Conservation (phyloP, 495 filamentous ascomycete genomes). For the Penicillium flavigenum region DNA sequence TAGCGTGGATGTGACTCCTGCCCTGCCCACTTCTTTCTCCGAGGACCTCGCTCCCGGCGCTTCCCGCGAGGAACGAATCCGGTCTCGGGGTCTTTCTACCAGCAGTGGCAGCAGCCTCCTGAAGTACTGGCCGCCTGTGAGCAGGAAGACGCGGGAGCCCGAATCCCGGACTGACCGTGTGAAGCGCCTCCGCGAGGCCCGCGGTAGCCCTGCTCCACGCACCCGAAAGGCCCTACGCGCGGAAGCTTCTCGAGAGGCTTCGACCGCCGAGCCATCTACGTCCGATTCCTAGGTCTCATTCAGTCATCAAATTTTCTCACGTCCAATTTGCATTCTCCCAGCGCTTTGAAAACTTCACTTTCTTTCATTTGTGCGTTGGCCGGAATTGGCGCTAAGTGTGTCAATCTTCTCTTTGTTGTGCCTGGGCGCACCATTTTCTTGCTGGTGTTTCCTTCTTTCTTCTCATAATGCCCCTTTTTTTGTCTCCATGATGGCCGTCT, state of each 20-base stretch:
- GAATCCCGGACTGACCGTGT: conserved; percentile 6
- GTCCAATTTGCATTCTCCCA: neutral
- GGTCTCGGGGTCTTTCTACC: neutral
- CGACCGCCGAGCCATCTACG: neutral
- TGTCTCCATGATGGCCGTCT: neutral
- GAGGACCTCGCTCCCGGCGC: neutral
- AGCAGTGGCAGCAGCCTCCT: neutral
- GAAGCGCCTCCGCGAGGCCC: conserved; percentile 5
- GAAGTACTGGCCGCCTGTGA: neutral
- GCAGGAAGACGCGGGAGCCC: neutral
- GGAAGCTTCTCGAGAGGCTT: neutral
- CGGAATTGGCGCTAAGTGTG: neutral
- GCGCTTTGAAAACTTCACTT: neutral
- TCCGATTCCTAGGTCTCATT: conserved; percentile 1
- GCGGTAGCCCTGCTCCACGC: conserved; percentile 7
- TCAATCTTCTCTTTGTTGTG: neutral
- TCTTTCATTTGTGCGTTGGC: neutral
- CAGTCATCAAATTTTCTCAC: neutral
- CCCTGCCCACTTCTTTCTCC: neutral
- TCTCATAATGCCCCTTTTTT: neutral
- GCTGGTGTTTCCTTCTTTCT: neutral
- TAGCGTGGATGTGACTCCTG: neutral
- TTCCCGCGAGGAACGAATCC: neutral
- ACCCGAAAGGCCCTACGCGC: neutral
- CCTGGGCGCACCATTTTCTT: neutral